These are phyloP conservation scores for Arxiozyma bovina DNA, from an alignment of 1,139 yeast genomes.

Conservation along the genomic window DNA sequence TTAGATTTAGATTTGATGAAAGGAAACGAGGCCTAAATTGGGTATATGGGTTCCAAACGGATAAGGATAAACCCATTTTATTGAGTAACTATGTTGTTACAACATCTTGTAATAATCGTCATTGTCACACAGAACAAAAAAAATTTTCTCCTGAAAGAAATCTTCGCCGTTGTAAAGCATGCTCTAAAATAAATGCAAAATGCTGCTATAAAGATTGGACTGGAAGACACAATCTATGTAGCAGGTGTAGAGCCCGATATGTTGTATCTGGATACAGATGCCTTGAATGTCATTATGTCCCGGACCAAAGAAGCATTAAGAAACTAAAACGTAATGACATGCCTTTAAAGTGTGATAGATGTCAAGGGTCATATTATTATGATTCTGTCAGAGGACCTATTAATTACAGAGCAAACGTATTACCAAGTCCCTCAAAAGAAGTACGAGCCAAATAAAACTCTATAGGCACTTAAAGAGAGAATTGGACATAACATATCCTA, in stretches of 20 bases:
- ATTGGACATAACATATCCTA: neutral
- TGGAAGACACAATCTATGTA: constrained; percentile 19
- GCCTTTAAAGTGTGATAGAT: constrained; percentile 13
- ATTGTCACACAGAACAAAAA: constrained; percentile 17
- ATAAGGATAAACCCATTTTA: constrained; percentile 11
- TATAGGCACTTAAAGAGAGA: no score
- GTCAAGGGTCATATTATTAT: constrained; percentile 17
- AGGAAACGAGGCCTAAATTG: constrained; percentile 13
- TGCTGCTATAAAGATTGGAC: constrained; percentile 24
- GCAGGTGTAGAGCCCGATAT: constrained; percentile 23
- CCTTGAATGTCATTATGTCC: constrained; percentile 20
- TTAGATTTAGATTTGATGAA: constrained; percentile 18
- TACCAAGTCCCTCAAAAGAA: neutral
- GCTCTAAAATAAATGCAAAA: constrained; percentile 20
- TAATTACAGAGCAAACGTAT: neutral
- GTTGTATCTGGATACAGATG: constrained; percentile 22
- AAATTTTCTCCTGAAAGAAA: constrained; percentile 11
- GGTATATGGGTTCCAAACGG: constrained; percentile 15
- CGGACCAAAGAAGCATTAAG: constrained; percentile 18
- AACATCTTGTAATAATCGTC: constrained; percentile 10
- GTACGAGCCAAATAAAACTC: neutral
- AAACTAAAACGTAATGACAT: constrained; percentile 10
- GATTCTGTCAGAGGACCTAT: constrained; percentile 19
- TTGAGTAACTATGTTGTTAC: constrained; percentile 20
- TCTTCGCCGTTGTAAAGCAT: constrained; percentile 20